These are phyloP conservation scores for Calonectria multiphialidica DNA, from an alignment of 2,329 filamentous ascomycete genomes.

Conservation along the genomic window DNA sequence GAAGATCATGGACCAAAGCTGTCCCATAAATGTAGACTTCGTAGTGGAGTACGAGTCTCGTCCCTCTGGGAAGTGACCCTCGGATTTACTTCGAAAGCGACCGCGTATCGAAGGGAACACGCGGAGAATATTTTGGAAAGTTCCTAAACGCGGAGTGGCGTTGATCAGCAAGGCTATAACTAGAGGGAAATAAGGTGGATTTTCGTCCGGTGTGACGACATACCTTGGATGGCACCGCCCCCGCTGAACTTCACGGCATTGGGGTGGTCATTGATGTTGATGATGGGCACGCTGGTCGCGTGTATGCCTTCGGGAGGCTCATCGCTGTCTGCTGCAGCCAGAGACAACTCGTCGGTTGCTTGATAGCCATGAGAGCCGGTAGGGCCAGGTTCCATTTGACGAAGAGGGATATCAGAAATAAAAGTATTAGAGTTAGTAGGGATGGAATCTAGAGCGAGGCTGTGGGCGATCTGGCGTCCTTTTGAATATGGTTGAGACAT, in stretches of 20 bases:
- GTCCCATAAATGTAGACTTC: slow-evolving; percentile 19
- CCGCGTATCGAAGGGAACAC: not conserved
- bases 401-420: not conserved
- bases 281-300: not conserved
- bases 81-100: not conserved
- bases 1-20: slow-evolving; percentile 44
- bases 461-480: not conserved
- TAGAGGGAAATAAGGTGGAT: not conserved
- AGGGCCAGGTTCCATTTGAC: not conserved
- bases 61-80: not conserved
- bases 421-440: not conserved
- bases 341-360: not conserved
- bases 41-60: not conserved
- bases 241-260: not conserved
- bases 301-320: not conserved
- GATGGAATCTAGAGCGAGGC: not conserved
- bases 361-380: not conserved
- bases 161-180: not conserved
- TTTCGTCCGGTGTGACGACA: not conserved
- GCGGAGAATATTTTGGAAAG: not conserved
- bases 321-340: not conserved
- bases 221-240: not conserved
- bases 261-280: not conserved
- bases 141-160: not conserved
- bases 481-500: not conserved